Evolutionary conservation across 23 red algal genomes (phyloP).

Genomic region (Gracilaria gracilis): DNA sequence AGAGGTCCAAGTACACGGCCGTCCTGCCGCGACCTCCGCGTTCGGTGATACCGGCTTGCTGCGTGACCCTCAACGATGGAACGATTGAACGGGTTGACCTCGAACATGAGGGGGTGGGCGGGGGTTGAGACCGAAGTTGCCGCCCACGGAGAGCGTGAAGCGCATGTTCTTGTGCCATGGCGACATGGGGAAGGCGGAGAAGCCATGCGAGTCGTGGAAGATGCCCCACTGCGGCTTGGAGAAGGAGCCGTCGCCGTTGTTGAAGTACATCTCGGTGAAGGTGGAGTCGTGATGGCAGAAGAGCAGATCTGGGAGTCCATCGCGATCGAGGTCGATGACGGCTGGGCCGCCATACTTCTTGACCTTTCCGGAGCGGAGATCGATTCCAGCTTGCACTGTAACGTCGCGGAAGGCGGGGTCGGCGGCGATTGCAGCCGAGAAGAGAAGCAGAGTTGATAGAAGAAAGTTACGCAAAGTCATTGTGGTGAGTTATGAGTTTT

Average conservation of each 20-base stretch:
- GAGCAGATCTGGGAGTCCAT: slow-evolving; percentile 24
- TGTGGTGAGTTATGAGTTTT: too few relatives aligned
- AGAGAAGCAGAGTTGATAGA: background rate
- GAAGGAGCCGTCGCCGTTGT: slow-evolving; percentile 17
- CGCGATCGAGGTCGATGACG: slow-evolving; percentile 28
- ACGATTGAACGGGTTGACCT: slow-evolving; percentile 22
- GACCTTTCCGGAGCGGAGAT: slow-evolving; percentile 2
- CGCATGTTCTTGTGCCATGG: slow-evolving; percentile 33
- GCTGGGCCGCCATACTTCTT: slow-evolving; percentile 31
- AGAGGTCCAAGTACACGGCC: slow-evolving; percentile 38
- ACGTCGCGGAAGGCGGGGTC: slow-evolving; percentile 19
- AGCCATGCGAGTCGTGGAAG: slow-evolving; percentile 30
- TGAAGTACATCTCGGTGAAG: slow-evolving; percentile 44
- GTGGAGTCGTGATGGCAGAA: slow-evolving; percentile 39
- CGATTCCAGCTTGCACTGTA: background rate
- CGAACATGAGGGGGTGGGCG: slow-evolving; percentile 28
- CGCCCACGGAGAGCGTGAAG: slow-evolving; percentile 30
- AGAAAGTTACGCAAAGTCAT: too few relatives aligned
- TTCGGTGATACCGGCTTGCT: background rate
- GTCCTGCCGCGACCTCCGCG: slow-evolving; percentile 15
- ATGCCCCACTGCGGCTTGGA: background rate
- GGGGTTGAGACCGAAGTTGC: slow-evolving; percentile 34
- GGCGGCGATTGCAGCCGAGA: background rate
- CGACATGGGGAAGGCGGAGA: slow-evolving; percentile 23
- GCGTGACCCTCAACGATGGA: slow-evolving; percentile 36